A percentile compares a stretch with the other conserved stretches of the same genome.
Evolutionary conservation across 1,284 basidiomycete genomes (phyloP).

Genomic region (Moesziomyces antarcticus): DNA sequence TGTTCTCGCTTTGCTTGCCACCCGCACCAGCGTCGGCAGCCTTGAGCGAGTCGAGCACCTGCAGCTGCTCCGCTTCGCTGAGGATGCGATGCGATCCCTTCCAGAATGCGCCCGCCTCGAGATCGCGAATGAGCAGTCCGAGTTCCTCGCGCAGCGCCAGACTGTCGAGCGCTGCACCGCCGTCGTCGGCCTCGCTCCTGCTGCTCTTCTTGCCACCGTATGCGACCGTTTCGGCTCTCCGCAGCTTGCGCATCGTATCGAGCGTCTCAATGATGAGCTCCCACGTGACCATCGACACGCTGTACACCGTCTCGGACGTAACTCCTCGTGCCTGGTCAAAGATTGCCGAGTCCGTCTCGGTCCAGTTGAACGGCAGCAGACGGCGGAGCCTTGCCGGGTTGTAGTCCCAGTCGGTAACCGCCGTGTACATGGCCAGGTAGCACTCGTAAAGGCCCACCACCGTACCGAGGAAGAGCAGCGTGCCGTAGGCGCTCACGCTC

Average conservation of each 20-base stretch:
- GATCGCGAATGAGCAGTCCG: conserved; percentile 30
- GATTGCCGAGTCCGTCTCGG: conserved; percentile 22
- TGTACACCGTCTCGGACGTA: conserved; percentile 32
- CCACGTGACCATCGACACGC: conserved; percentile 39
- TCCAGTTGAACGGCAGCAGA: conserved; percentile 38
- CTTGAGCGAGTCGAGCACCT: conserved; percentile 10
- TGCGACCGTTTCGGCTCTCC: conserved; percentile 26
- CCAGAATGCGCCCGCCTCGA: conserved; percentile 41
- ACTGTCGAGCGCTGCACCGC: conserved; percentile 36
- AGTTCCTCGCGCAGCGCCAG: conserved; percentile 39
- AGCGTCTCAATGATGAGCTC: conserved; percentile 45
- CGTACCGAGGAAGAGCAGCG: conserved; percentile 21
- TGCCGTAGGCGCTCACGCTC: conserved; percentile 15
- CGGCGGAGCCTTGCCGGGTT: conserved; percentile 35
- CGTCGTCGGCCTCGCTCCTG: conserved; percentile 31
- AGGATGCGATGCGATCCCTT: conserved; percentile 20
- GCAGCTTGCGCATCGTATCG: conserved; percentile 41
- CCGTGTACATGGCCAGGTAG: conserved; percentile 38
- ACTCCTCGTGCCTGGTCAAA: conserved; percentile 21
- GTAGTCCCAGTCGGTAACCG: conserved; percentile 48
- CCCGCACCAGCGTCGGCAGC: background rate
- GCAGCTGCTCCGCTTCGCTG: conserved; percentile 25
- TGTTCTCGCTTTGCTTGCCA: background rate
- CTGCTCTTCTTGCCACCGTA: conserved; percentile 33
- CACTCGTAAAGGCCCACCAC: conserved; percentile 36